Conservation (phyloP, 2,329 filamentous ascomycete species). For the Septoria linicola region DNA sequence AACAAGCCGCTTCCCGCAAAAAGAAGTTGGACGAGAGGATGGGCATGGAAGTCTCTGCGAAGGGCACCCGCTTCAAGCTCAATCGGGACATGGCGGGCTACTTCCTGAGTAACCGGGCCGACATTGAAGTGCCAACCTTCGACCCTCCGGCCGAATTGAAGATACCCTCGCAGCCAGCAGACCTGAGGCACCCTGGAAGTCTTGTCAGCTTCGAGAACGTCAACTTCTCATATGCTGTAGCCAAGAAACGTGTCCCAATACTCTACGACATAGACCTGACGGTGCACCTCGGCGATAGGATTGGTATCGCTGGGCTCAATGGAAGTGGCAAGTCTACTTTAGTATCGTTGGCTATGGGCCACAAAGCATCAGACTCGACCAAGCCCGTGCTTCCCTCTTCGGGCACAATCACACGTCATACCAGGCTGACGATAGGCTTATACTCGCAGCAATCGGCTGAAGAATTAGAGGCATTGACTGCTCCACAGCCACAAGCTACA, state of each 20-base stretch:
- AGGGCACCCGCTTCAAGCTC: constrained; percentile 75
- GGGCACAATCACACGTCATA: constrained; percentile 64
- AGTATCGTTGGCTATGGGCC: constrained; percentile 66
- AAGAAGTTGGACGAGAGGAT: constrained; percentile 81
- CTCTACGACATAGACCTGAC: constrained; percentile 66
- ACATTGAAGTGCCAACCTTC: constrained; percentile 68
- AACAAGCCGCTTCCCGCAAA: constrained; percentile 80
- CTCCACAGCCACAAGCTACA: constrained; percentile 56
- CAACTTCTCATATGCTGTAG: constrained; percentile 59
- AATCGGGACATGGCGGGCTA: constrained; percentile 70
- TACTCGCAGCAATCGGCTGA: constrained; percentile 81
- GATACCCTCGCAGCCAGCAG: constrained; percentile 48
- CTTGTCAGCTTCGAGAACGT: constrained; percentile 70
- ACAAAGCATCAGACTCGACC: constrained; percentile 30
- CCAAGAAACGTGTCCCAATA: constrained; percentile 46
- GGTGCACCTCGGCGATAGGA: constrained; percentile 69
- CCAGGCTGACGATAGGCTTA: constrained; percentile 68
- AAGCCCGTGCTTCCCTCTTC: constrained; percentile 53
- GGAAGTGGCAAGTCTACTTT: constrained; percentile 80
- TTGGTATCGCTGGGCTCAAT: constrained; percentile 76
- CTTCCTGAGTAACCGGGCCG: constrained; percentile 54
- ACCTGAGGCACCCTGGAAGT: constrained; percentile 57
- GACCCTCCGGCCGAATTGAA: constrained; percentile 58
- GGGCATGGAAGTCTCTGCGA: constrained; percentile 71
- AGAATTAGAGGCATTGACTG: constrained; percentile 58